Conservation (phyloP, 106 monocot species). For the Dendrobium officinale region DNA sequence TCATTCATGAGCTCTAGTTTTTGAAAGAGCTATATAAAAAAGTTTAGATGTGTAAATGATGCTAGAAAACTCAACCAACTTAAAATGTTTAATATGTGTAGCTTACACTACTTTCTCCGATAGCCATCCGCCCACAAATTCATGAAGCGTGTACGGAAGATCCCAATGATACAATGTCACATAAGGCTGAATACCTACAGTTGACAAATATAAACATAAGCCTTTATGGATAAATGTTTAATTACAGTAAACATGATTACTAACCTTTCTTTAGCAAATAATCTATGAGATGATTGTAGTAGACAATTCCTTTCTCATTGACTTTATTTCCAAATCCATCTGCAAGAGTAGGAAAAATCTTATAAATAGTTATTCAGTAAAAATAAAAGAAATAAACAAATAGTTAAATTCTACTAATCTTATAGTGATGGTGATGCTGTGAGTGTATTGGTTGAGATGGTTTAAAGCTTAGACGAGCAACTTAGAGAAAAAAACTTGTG, state of each 20-base stretch:
- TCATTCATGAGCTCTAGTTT: neutral
- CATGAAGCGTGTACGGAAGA: conserved; percentile 74
- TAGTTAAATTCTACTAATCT: too few relatives aligned
- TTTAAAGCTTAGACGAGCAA: too few relatives aligned
- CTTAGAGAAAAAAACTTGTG: too few relatives aligned
- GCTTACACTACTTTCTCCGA: conserved; percentile 81
- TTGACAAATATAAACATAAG: conserved; percentile 5
- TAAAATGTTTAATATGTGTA: neutral
- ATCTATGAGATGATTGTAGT: conserved; percentile 85
- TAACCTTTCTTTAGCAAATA: conserved; percentile 83
- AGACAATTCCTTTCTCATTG: conserved; percentile 70
- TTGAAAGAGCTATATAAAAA: neutral
- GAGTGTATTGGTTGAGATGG: too few relatives aligned
- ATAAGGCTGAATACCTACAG: conserved; percentile 86
- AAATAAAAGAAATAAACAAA: neutral
- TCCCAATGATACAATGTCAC: conserved; percentile 98
- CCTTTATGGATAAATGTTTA: conserved; percentile 7
- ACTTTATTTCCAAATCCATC: conserved; percentile 83
- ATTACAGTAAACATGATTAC: conserved; percentile 10
- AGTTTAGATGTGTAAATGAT: neutral
- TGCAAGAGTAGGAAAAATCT: conserved; percentile 20
- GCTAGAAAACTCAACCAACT: neutral
- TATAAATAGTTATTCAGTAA: neutral
- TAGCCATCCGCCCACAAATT: conserved; percentile 73
- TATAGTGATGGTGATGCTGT: too few relatives aligned